Percentiles rank a stretch among this genome's conserved stretches.
Evolutionary conservation across 306 rosid species (phyloP).

Genomic region (Ziziphus jujuba): DNA sequence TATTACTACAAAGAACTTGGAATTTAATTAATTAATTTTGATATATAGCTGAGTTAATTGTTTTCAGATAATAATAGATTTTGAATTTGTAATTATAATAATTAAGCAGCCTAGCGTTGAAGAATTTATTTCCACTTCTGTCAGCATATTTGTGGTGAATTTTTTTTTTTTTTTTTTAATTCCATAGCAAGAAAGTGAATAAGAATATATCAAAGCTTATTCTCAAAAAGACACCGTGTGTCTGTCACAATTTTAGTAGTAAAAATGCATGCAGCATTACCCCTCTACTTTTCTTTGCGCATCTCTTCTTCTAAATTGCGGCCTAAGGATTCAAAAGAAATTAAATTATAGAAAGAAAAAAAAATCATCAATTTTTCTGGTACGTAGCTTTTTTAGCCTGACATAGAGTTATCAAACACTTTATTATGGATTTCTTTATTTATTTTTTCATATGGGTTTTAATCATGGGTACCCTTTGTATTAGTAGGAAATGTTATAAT

Average conservation of each 20-base stretch:
- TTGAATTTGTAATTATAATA: no score
- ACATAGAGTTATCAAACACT: not conserved
- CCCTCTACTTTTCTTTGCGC: not conserved
- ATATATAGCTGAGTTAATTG: no score
- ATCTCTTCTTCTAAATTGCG: not conserved
- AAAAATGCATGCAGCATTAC: constrained; percentile 4
- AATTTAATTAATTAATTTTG: no score
- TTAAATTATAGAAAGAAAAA: no score
- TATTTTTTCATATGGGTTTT: not conserved
- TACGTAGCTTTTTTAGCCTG: not conserved
- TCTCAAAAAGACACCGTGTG: not conserved
- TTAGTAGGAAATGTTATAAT: constrained; percentile 2
- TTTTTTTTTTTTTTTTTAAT: no score
- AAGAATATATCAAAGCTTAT: constrained; percentile 3
- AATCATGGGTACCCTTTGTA: not conserved
- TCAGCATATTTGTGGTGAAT: no score
- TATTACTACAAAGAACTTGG: no score
- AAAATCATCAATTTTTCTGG: no score
- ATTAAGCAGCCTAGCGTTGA: no score
- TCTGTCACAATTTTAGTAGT: not conserved
- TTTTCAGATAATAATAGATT: no score
- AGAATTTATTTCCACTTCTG: no score
- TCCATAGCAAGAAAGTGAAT: not conserved
- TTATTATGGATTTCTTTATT: not conserved
- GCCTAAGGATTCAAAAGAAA: no score